Evolutionary conservation across 225 moss, liverwort and hornwort genomes (phyloP), one percentile per base, ranked within the genome.

Genomic region (Rhytidiadelphus loreus): DNA sequence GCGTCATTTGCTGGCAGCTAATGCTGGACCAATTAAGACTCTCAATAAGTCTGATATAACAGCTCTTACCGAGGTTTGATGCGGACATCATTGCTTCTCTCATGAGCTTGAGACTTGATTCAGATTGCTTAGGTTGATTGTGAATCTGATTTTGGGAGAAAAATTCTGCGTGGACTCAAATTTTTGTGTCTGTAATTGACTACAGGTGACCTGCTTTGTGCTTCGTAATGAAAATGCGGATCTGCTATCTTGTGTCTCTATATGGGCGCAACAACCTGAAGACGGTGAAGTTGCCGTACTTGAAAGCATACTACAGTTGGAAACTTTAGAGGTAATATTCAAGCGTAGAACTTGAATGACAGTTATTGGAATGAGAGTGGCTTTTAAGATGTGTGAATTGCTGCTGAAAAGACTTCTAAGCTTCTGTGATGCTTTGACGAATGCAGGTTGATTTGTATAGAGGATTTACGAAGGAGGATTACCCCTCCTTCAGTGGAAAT

Each of bases 401-500:
- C 80, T 50, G 37, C 71, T 41, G 52, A 85, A 52, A 52, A 70
- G 26, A 23, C 30, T 83, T 90, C 50, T 87, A 53, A 78, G 61
- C 76, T 59, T 50, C 57, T 88, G 28, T 87, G 70, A 82, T 87
- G 82, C 85, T 82, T 87, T 82, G 81, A 60, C 29, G 59, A 86
- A 72, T 88, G 85, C 93, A 94, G 94, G 93, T 94, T 90, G 94
- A 94, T 93, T 87, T 94, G 21, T 94, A 93, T 83, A 92, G 92
- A 83, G 94, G 93, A 84, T 90, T 77, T 87, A 91, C 94, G 44
- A 52, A 82, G 77, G 88, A 85, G n/a, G 93, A 89, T 53, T 93
- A 92, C 71, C 94, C 94, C 28, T 91, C 93, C n/a, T 93, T 93
- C 68, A 87, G 88, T 66, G 94, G 94, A 58, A 91, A 93, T 88